Evolutionary conservation across 768 basidiomycete species (phyloP), one percentile per base, ranked within the genome.

Genomic region (Collybiopsis luxurians): DNA sequence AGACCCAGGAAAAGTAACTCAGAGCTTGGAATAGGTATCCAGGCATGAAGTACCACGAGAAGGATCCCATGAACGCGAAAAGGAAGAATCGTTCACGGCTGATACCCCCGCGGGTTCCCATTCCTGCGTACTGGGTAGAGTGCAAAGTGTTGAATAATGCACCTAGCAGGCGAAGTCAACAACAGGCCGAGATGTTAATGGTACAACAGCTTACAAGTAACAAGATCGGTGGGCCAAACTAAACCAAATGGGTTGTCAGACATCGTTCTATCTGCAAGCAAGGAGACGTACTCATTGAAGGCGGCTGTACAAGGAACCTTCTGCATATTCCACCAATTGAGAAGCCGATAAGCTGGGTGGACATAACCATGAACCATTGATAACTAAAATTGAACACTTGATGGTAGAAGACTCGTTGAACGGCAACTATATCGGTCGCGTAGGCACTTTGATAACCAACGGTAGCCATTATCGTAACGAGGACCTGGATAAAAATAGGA

Each of bases 161-260:
- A 27, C 36, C 50, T 26, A n/a, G 13, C 9, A 10, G 34, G 31
- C 2, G 38, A 34, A 4, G 19, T 34, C 11, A 4, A 2, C 24
- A 6, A 27, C 31, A n/a, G n/a, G n/a, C n/a, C n/a, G n/a, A n/a
- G n/a, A n/a, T n/a, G n/a, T n/a, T n/a, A n/a, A n/a, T n/a, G n/a
- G n/a, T n/a, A n/a, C n/a, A 82, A 87, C 63, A 49, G 17, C 48
- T n/a, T n/a, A 51, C 90, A 90, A 13, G 79, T 84, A 40, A 91
- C 87, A 21, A 92, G 78, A 57, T 88, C 86, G 21, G 75, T 71
- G 0, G 90, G 90, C 90, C 90, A 92, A 67, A 92, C 87, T 88
- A 75, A 70, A 30, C 68, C 69, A 2, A 69, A 27, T n/a, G n/a
- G 19, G 9, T 59, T 66, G 13, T 23, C 24, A 75, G 79, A 59